These are phyloP conservation scores for Pleodorina starrii DNA, from an alignment of 139 green algal species.

Conservation along the genomic window DNA sequence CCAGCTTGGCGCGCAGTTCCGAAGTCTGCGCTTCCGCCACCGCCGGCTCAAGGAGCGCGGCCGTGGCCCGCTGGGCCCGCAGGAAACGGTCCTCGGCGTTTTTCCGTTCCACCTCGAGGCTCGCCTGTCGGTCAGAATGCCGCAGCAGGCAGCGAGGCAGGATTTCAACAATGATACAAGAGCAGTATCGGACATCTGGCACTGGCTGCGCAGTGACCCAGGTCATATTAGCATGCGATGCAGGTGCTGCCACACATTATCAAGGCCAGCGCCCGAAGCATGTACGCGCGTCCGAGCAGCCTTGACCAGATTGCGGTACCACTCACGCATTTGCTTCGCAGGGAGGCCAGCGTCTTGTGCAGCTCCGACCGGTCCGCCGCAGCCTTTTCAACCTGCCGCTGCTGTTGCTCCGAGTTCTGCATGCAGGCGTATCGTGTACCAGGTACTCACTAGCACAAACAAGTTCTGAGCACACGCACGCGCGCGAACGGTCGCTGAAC, in stretches of 20 bases:
- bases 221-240: no score
- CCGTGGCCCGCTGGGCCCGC: not conserved
- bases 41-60: not conserved
- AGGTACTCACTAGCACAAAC: no score
- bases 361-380: not conserved
- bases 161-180: no score
- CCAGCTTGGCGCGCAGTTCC: constrained; percentile 3
- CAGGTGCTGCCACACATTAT: no score
- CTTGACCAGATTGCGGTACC: no score
- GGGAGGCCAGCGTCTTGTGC: not conserved
- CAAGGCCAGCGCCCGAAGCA: no score
- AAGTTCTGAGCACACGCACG: no score
- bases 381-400: not conserved
- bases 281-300: no score
- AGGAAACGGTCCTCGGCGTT: constrained; percentile 31
- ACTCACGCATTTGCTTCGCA: constrained; percentile 29
- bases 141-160: not conserved
- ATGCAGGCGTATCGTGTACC: no score
- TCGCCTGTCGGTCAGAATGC: not conserved
- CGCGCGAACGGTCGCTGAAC: no score
- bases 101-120: constrained; percentile 13
- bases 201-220: no score
- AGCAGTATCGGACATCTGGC: no score
- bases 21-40: not conserved
- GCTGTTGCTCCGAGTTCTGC: constrained; percentile 24